These are phyloP conservation scores for Boletellus deceptivus DNA, from an alignment of 1,284 basidiomycete genomes.

Conservation along the genomic window DNA sequence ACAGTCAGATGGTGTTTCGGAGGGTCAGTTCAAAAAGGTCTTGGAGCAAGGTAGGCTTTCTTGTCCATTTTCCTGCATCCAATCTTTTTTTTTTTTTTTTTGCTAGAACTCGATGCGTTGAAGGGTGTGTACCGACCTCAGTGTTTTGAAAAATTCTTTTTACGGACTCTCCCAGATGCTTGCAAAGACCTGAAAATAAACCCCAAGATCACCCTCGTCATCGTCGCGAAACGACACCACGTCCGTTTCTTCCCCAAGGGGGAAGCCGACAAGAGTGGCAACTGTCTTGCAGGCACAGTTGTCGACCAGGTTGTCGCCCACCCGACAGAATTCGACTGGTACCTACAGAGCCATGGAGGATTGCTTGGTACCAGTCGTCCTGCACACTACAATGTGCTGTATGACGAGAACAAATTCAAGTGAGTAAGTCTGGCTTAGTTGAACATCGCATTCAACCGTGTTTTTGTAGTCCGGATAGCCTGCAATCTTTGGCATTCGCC, in stretches of 20 bases:
- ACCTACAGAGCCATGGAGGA: conserved; percentile 73
- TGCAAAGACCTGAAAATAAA: conserved; percentile 53
- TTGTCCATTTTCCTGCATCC: not conserved
- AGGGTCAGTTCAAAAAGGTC: conserved; percentile 74
- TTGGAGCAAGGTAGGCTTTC: conserved; percentile 50
- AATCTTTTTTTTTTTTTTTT: not conserved
- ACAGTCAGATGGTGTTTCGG: conserved; percentile 70
- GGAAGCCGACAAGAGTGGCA: conserved; percentile 64
- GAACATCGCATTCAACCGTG: conserved; percentile 1
- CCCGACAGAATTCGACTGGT: conserved; percentile 79
- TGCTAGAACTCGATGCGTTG: conserved; percentile 59
- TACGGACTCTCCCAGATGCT: conserved; percentile 43
- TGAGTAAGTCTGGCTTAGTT: conserved; percentile 23
- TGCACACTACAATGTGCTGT: conserved; percentile 67
- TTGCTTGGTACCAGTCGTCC: conserved; percentile 63
- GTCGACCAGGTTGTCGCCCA: conserved; percentile 70
- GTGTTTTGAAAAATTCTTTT: conserved; percentile 5
- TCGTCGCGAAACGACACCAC: conserved; percentile 78
- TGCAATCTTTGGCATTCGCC: conserved; percentile 72
- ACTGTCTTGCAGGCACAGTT: conserved; percentile 74
- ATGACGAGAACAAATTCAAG: conserved; percentile 58
- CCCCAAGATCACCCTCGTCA: conserved; percentile 68
- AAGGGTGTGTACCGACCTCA: conserved; percentile 41
- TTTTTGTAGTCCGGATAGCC: conserved; percentile 52
- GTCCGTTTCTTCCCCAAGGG: conserved; percentile 71